phyloP scores from a whole-genome alignment of 2,329 filamentous ascomycete genomes.

The Paracamarosporium sp. region DNA sequence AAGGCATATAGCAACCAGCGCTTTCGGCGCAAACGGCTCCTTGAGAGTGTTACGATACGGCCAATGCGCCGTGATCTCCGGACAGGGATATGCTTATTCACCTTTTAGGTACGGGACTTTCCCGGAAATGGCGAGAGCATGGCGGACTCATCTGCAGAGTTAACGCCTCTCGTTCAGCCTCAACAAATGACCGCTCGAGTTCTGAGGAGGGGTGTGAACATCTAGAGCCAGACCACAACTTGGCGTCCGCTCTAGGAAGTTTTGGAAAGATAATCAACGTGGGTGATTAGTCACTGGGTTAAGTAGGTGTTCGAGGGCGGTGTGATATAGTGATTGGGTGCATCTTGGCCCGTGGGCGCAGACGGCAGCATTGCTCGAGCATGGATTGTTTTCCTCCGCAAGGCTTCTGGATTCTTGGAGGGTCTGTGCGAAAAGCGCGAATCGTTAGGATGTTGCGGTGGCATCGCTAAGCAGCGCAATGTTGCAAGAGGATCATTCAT shows the following conservation, averaged over 20 bases:
- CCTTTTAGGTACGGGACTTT: neutral
- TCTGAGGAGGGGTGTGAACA: neutral
- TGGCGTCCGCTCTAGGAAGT: neutral
- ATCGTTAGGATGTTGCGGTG: neutral
- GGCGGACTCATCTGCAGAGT: neutral
- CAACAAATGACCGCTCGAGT: conserved; percentile 1
- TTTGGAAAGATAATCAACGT: neutral
- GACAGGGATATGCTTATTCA: conserved; percentile 8
- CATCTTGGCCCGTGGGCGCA: neutral
- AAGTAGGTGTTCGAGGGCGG: neutral
- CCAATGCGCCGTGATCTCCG: neutral
- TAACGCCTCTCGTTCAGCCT: neutral
- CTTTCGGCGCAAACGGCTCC: neutral
- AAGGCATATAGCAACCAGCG: too few species aligned
- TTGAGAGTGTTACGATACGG: neutral
- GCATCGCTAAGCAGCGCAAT: neutral
- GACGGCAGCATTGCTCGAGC: neutral
- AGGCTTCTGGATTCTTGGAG: neutral
- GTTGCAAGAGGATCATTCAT: neutral
- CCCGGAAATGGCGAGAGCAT: neutral
- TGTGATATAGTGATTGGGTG: neutral
- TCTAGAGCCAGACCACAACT: neutral
- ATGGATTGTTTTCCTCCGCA: neutral
- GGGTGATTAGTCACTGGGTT: conserved; percentile 2
- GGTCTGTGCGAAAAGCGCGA: neutral